Evolutionary conservation across 257 asterid genomes (phyloP), one percentile per base, ranked within the genome.

Genomic region (Coffea eugenioides): DNA sequence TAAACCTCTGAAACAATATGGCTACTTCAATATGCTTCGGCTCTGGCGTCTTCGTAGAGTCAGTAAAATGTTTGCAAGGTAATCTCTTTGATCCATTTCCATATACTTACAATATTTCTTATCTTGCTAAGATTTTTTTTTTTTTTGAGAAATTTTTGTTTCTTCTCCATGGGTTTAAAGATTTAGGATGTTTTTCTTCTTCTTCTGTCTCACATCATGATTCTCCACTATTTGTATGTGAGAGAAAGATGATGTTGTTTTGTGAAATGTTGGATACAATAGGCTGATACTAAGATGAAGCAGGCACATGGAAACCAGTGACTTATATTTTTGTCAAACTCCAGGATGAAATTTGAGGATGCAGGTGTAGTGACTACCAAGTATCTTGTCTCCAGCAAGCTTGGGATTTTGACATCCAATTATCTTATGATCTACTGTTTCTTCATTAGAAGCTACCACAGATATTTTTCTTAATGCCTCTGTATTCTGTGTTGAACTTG

Each of bases 41-140:
- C 94, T 93, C 76, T 93, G 97, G 97, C 97, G 97, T 74, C 93
- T 93, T 80, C 82, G 93, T 73, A 84, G 97, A 87, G 97, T 89
- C 72, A 89, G 98, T 73, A 77, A 86, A 27, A 83, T 93, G 93
- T 93, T 93, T 79, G 87, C 88, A 16, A 87, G 92, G 98, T 91
- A 76, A 52, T 1, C 21, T 78, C 72, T 59, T 70, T 74, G 61
- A 41, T 77, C 69, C 23, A 6, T 31, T 43, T 27, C 20, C 43
- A 14, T 12, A n/a, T 48, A 23, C 1, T 9, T 48, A 23, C 1
- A 4, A 25, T 34, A 11, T 6, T 39, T 48, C n/a, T 34, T 0
- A 4, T 66, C n/a, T 6, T 46, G 25, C 27, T 25, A 51, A 12
- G 57, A 7, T 51, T 51, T 51, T 12, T 48, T 25, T 45, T 69